These are phyloP conservation scores for Trichoderma gracile DNA, from an alignment of 2,329 filamentous ascomycete species.

Conservation along the genomic window DNA sequence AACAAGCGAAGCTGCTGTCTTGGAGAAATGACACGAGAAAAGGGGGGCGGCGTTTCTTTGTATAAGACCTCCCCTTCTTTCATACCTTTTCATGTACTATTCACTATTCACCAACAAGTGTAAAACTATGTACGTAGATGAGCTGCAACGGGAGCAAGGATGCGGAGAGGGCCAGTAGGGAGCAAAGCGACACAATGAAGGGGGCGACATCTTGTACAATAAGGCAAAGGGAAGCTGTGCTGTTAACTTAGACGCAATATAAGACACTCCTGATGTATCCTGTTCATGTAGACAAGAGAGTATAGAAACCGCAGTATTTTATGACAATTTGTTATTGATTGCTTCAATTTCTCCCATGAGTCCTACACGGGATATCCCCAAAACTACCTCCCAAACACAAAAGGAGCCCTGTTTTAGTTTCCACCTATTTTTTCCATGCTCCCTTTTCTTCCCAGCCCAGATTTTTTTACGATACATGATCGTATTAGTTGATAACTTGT, in stretches of 20 bases:
- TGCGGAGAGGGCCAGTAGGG: too few relatives aligned
- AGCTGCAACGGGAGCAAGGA: background rate
- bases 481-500: background rate
- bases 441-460: background rate
- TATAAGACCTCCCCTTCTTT: background rate
- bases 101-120: background rate
- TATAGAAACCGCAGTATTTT: too few relatives aligned
- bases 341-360: too few relatives aligned
- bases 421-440: background rate
- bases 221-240: background rate
- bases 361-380: too few relatives aligned
- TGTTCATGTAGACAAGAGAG: too few relatives aligned
- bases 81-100: conserved; percentile 13
- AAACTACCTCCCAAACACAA: too few relatives aligned
- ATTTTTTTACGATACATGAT: conserved; percentile 13
- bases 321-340: too few relatives aligned
- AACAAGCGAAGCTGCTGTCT: background rate
- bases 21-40: background rate
- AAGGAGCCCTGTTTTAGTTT: background rate
- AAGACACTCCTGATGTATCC: too few relatives aligned
- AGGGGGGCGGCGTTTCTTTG: conserved; percentile 1
- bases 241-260: too few relatives aligned
- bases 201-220: conserved; percentile 3
- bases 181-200: background rate
- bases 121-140: conserved; percentile 15